Percentiles rank a stretch among this genome's conserved stretches.
Evolutionary conservation across 148 eudicot species (phyloP).

Genomic region (Vaccinium myrtillus): DNA sequence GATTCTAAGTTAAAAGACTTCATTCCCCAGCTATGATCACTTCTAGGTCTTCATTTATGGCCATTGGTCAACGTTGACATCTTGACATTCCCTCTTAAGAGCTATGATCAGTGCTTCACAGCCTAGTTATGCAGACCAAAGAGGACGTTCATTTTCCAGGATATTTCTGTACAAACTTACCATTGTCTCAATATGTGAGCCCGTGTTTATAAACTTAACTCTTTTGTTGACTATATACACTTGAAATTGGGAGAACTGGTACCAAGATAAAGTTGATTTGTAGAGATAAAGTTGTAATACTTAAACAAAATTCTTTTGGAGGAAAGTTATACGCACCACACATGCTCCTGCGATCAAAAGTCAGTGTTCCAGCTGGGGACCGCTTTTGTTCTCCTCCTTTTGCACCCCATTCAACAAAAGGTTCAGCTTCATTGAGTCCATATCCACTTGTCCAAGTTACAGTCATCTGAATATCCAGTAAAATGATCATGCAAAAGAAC

Average conservation of each 20-base stretch:
- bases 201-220: not conserved
- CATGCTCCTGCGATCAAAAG: constrained; percentile 72
- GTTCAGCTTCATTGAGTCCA: constrained; percentile 53
- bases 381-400: constrained; percentile 37
- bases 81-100: not conserved
- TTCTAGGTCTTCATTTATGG: not conserved
- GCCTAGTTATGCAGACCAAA: not conserved
- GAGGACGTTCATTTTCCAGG: not conserved
- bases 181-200: not conserved
- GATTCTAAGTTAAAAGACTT: not conserved
- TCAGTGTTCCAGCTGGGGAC: constrained; percentile 71
- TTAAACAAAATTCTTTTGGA: not conserved
- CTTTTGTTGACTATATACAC: not conserved
- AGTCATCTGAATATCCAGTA: constrained; percentile 52
- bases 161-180: not conserved
- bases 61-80: not conserved
- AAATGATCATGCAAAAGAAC: constrained; percentile 2
- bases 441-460: constrained; percentile 94
- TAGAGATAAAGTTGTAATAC: not conserved
- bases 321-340: constrained; percentile 52
- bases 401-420: constrained; percentile 74
- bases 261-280: not conserved
- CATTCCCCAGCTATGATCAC: not conserved
- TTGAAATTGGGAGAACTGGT: not conserved
- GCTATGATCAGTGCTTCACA: not conserved